phyloP scores from a whole-genome alignment of 108 stramenopile species.

The Stephanodiscus triporus region DNA sequence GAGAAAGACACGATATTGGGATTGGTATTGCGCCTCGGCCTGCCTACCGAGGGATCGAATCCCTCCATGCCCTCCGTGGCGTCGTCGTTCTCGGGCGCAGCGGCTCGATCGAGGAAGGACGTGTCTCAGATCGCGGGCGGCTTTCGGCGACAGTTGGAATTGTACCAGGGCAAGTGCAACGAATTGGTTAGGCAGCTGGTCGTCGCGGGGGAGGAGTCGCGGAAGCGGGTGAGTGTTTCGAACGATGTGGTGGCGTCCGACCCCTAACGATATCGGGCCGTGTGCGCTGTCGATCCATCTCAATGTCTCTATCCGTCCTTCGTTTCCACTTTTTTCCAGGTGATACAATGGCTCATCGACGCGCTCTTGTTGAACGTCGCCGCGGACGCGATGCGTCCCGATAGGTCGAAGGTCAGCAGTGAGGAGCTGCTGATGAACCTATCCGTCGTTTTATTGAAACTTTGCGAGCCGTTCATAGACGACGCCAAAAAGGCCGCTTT shows the following conservation, averaged over 20 bases:
- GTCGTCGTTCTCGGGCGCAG: slow-evolving; percentile 49
- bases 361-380: slow-evolving; percentile 76
- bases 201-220: slow-evolving; percentile 69
- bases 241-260: not conserved
- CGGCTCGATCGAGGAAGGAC: slow-evolving; percentile 44
- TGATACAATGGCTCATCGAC: slow-evolving; percentile 84
- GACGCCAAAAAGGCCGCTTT: slow-evolving; percentile 64
- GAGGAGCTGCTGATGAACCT: slow-evolving; percentile 65
- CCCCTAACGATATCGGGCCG: too few relatives aligned
- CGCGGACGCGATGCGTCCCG: slow-evolving; percentile 75
- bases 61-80: slow-evolving; percentile 53
- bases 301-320: not conserved
- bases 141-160: slow-evolving; percentile 64
- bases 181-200: slow-evolving; percentile 66
- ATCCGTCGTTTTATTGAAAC: slow-evolving; percentile 69
- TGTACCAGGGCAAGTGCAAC: slow-evolving; percentile 71
- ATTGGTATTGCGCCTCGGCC: slow-evolving; percentile 59
- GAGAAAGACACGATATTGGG: slow-evolving; percentile 86
- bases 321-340: slow-evolving; percentile 12
- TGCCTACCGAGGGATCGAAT: slow-evolving; percentile 59
- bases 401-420: slow-evolving; percentile 74
- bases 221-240: slow-evolving; percentile 37
- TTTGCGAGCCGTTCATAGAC: slow-evolving; percentile 80
- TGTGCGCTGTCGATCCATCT: not conserved
- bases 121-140: slow-evolving; percentile 57